Evolutionary conservation across 2,329 filamentous ascomycete genomes (phyloP).

Genomic region (Sporothrix mexicana): DNA sequence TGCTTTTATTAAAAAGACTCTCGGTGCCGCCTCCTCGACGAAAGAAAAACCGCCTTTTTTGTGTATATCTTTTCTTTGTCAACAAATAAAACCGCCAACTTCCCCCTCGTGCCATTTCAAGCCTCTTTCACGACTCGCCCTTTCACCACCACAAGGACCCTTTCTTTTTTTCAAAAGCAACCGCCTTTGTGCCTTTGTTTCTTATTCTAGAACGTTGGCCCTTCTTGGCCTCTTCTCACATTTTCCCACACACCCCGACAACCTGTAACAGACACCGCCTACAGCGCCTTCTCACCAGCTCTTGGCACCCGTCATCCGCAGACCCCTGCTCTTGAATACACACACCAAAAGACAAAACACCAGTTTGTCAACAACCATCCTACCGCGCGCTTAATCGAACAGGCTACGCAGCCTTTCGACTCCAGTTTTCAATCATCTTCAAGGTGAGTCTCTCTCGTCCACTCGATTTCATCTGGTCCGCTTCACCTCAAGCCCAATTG

Average conservation of each 20-base stretch:
- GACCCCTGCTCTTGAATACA: background rate
- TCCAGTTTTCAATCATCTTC: background rate
- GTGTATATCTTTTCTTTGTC: background rate
- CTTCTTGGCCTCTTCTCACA: background rate
- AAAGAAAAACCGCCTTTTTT: background rate
- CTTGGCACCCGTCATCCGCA: slow-evolving; percentile 22
- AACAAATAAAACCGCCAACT: background rate
- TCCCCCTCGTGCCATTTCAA: background rate
- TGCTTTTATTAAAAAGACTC: slow-evolving; percentile 10
- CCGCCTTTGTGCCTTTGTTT: background rate
- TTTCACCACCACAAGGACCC: background rate
- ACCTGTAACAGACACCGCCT: slow-evolving; percentile 11
- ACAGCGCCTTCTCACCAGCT: slow-evolving; percentile 4
- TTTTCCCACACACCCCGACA: slow-evolving; percentile 5
- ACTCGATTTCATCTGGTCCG: slow-evolving; percentile 5
- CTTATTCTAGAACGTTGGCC: background rate
- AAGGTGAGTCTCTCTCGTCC: slow-evolving; percentile 33
- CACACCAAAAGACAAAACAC: too few relatives aligned
- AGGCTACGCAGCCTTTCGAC: background rate
- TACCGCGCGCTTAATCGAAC: slow-evolving; percentile 37
- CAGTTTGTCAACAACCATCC: background rate
- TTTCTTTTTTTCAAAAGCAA: background rate
- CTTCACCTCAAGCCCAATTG: background rate
- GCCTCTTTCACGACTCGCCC: background rate
- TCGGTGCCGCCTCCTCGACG: background rate